Evolutionary conservation across 352 stramenopile species (phyloP).

Genomic region (Phytophthora citricola): DNA sequence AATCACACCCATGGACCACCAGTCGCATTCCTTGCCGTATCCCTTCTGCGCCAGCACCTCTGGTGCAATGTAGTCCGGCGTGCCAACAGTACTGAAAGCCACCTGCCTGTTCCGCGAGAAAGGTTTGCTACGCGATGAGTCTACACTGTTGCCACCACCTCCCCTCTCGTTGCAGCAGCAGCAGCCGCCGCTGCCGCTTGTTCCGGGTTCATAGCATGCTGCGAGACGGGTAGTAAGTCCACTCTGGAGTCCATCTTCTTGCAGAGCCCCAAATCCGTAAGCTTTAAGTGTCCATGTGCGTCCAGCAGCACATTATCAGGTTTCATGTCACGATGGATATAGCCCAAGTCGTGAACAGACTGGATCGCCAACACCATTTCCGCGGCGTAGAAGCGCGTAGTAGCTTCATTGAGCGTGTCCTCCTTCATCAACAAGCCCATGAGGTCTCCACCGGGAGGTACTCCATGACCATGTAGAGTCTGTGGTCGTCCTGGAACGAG

Average conservation of each 20-base stretch:
- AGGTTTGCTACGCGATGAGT: constrained; percentile 60
- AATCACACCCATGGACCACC: constrained; percentile 99
- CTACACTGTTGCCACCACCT: constrained; percentile 37
- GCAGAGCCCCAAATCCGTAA: constrained; percentile 98
- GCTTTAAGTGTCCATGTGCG: constrained; percentile 97
- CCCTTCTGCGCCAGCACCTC: constrained; percentile 96
- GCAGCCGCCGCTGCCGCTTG: constrained; percentile 19
- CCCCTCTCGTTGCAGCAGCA: constrained; percentile 27
- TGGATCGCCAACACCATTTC: constrained; percentile 98
- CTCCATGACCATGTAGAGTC: constrained; percentile 98
- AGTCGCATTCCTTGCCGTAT: constrained; percentile 95
- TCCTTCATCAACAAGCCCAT: constrained; percentile 99
- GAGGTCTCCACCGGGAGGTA: constrained; percentile 98
- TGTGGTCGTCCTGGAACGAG: constrained; percentile 95
- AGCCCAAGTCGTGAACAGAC: constrained; percentile 97
- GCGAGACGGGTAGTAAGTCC: constrained; percentile 78
- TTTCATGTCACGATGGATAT: constrained; percentile 99
- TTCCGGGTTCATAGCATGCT: constrained; percentile 63
- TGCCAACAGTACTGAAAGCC: constrained; percentile 98
- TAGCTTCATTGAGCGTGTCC: constrained; percentile 93
- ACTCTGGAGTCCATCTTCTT: constrained; percentile 96
- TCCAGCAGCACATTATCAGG: constrained; percentile 97
- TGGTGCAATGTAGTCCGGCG: constrained; percentile 99
- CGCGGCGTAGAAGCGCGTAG: constrained; percentile 96
- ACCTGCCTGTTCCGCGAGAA: constrained; percentile 80